Evolutionary conservation across 768 basidiomycete genomes (phyloP), one percentile per base, ranked within the genome.

Genomic region (Boletus sp.): DNA sequence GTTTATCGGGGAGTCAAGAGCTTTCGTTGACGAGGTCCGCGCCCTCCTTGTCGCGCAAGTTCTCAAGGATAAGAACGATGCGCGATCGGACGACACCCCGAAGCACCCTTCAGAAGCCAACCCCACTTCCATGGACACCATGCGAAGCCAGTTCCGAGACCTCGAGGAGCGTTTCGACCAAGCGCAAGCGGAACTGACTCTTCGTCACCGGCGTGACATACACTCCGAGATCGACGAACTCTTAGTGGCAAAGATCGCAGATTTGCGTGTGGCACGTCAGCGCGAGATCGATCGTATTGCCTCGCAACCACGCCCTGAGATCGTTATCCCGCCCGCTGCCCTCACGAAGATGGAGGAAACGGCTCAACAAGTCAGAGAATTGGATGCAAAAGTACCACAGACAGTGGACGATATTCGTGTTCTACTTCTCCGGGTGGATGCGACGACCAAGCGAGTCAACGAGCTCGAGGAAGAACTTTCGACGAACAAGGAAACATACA

Each of bases 121-220:
- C 6, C 1, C 41, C n/a, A 28, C 40, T 24, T 20, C 17, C 11
- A 28, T 62, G 6, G 57, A 63, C 37, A 50, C 56, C 6, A 47
- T 72, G 47, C 62, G 36, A 51, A 54, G 11, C 46, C 65, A 50
- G 29, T 20, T 73, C 12, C 62, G 33, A 32, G 54, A 67, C 28
- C 58, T 72, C 15, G 71, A 67, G 48, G 63, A 71, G 35, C 63
- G 63, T n/a, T 54, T 73, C 8, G 71, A 72, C n/a, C 69, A 72
- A 50, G 57, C 65, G 7, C 68, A 64, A 9, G 61, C 72, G 6
- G 67, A 68, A 33, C 56, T 73, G 17, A 69, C 72, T n/a, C 58
- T 73, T 30, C 58, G 53, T 40, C 68, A 47, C 44, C 65, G 18
- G 35, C 48, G 42, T 30, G 58, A 72, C 18, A 52, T 64, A 12